Evolutionary conservation across 306 rosid genomes (phyloP), one percentile per base, ranked within the genome.

Genomic region (Vicia villosa): DNA sequence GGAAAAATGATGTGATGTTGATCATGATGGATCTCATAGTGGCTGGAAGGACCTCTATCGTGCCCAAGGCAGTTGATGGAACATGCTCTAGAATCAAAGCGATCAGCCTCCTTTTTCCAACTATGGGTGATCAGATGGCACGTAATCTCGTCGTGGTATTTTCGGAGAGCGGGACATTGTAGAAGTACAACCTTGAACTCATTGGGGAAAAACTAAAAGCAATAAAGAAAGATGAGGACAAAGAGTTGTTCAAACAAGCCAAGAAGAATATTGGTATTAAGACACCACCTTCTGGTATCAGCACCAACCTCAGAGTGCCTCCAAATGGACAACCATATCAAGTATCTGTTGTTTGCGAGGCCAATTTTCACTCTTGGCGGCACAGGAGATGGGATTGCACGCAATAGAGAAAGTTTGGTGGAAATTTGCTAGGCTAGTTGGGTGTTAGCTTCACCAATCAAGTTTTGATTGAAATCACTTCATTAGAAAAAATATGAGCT

Each of bases 401-500:
- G 88, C 68, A 88, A 88, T 40, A 83, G 69, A 69, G 86, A 90
- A 50, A 96, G 86, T 19, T 90, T 80, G 32, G 86, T 88, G 87
- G 68, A 81, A 13, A 94, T 88, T 61, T 90, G 92, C 20, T 90
- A 88, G 81, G 77, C 91, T 0, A 97, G 74, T 34, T 88, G 13
- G 87, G 92, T 8, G 96, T 96, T 54, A 94, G 96, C 13, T 65
- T 87, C 85, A 88, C 95, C 3, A 71, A 80, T 5, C 97, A 94
- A 77, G 91, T 94, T 26, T 74, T 88, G 72, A 88, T 94, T 70
- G 99, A 91, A 83, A 88, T 43, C 89, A 76, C 52, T 91, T 73
- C 95, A 96, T 38, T 94, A 96, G 92, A 94, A 94, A 80, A 96
- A 90, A 80, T 88, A 94, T 74, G 98, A 94, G 71, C 96, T 94